These are phyloP conservation scores for Yamagishiella unicocca DNA, from an alignment of 139 green algal genomes.

Conservation along the genomic window DNA sequence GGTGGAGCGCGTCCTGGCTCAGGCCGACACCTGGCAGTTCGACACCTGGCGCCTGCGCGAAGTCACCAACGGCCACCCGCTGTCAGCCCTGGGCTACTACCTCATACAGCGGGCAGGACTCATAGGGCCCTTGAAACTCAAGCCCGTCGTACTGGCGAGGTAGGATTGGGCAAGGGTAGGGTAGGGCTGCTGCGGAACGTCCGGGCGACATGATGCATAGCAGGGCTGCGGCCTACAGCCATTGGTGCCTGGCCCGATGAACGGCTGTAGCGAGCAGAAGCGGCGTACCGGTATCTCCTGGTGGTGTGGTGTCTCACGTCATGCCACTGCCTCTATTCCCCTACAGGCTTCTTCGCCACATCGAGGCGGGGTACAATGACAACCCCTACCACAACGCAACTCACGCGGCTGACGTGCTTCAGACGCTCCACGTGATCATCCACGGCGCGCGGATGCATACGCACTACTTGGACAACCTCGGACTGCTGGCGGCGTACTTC, in stretches of 20 bases:
- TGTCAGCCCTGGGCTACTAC: constrained; percentile 47
- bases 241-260: too few species aligned
- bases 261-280: too few species aligned
- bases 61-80: constrained; percentile 47
- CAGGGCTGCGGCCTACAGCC: too few species aligned
- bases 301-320: too few species aligned
- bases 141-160: constrained; percentile 39
- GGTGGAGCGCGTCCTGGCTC: constrained; percentile 52
- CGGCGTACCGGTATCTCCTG: too few species aligned
- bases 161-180: too few species aligned
- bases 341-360: constrained; percentile 43
- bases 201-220: too few species aligned
- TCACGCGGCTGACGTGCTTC: constrained; percentile 67
- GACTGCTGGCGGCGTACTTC: constrained; percentile 42
- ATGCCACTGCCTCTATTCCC: neutral
- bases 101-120: constrained; percentile 45
- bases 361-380: constrained; percentile 47
- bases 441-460: constrained; percentile 16
- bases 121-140: constrained; percentile 40
- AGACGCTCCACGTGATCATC: constrained; percentile 63
- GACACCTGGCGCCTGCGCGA: constrained; percentile 53
- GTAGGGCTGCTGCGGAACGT: too few species aligned
- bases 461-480: constrained; percentile 40
- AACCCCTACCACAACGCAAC: constrained; percentile 70
- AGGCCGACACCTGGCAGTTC: constrained; percentile 55